Evolutionary conservation across 768 basidiomycete species (phyloP).

Genomic region (Tephrocybe sp.): DNA sequence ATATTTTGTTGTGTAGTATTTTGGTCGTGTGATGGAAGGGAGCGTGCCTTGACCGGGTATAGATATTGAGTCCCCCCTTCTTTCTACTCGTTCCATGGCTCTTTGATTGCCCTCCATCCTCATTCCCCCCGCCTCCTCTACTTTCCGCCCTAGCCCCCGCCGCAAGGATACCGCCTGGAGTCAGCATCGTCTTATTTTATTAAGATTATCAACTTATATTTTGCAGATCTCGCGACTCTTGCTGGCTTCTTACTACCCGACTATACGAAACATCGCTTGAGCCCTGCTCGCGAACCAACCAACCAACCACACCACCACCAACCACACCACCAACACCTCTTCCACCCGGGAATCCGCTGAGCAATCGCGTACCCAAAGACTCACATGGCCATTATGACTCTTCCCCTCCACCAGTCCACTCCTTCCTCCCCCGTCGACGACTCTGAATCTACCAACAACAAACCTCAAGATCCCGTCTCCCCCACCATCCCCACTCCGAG

Average conservation of each 20-base stretch:
- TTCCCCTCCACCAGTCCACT: slow-evolving; percentile 24
- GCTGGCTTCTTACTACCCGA: slow-evolving; percentile 70
- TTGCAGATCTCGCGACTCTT: slow-evolving; percentile 91
- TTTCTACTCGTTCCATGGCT: slow-evolving; percentile 18
- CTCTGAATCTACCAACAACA: slow-evolving; percentile 26
- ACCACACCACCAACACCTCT: slow-evolving; percentile 14
- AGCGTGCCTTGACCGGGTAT: slow-evolving; percentile 16
- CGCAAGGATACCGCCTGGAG: slow-evolving; percentile 55
- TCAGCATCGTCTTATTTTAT: slow-evolving; percentile 20
- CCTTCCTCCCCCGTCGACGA: slow-evolving; percentile 26
- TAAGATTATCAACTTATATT: slow-evolving; percentile 19
- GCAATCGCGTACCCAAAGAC: slow-evolving; percentile 40
- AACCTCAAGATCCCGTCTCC: slow-evolving; percentile 44
- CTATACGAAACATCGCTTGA: slow-evolving; percentile 54
- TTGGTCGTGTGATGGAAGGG: background rate
- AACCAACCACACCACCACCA: slow-evolving; percentile 12
- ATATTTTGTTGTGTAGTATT: slow-evolving; percentile 2
- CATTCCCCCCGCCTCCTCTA: slow-evolving; percentile 14
- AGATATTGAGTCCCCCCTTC: slow-evolving; percentile 14
- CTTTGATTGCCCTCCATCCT: slow-evolving; percentile 18
- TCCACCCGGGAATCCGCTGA: slow-evolving; percentile 39
- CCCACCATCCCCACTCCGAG: slow-evolving; percentile 29
- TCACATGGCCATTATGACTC: background rate
- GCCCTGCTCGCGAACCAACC: slow-evolving; percentile 59
- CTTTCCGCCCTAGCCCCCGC: slow-evolving; percentile 39